Conservation (phyloP, 495 filamentous ascomycete genomes). For the Hyaloscypha finlandica region DNA sequence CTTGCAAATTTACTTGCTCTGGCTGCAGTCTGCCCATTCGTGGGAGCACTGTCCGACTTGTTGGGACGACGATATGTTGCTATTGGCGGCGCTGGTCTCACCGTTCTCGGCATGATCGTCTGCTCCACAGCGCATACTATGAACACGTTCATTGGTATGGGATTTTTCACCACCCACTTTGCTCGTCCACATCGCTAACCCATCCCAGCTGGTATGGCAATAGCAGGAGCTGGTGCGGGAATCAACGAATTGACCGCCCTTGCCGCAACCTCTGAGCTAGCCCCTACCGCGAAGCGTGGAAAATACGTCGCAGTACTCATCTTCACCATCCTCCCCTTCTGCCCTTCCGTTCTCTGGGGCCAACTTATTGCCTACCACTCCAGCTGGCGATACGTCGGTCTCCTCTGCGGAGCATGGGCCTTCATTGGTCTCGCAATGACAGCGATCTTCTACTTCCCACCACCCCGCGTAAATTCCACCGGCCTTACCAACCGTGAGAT, state of each 20-base stretch:
- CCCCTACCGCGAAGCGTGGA: constrained; percentile 65
- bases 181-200: constrained; percentile 24
- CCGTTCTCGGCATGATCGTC: constrained; percentile 68
- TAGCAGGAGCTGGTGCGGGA: constrained; percentile 63
- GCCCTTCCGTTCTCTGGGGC: constrained; percentile 66
- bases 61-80: constrained; percentile 69
- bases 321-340: constrained; percentile 69
- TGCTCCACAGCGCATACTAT: constrained; percentile 64
- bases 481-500: constrained; percentile 52
- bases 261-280: constrained; percentile 67
- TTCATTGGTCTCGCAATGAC: constrained; percentile 62
- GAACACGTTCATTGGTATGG: constrained; percentile 68
- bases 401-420: constrained; percentile 61
- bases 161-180: constrained; percentile 11
- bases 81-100: constrained; percentile 56
- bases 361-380: constrained; percentile 63
- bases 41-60: constrained; percentile 70
- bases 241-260: constrained; percentile 66
- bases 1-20: constrained; percentile 67
- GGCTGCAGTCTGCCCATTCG: constrained; percentile 71
- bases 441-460: constrained; percentile 65
- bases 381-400: constrained; percentile 65
- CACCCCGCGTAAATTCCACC: constrained; percentile 55
- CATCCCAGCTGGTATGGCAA: constrained; percentile 56
- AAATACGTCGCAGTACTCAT: constrained; percentile 67